Evolutionary conservation across 2,329 filamentous ascomycete species (phyloP).

Genomic region (Trichoderma sp.): DNA sequence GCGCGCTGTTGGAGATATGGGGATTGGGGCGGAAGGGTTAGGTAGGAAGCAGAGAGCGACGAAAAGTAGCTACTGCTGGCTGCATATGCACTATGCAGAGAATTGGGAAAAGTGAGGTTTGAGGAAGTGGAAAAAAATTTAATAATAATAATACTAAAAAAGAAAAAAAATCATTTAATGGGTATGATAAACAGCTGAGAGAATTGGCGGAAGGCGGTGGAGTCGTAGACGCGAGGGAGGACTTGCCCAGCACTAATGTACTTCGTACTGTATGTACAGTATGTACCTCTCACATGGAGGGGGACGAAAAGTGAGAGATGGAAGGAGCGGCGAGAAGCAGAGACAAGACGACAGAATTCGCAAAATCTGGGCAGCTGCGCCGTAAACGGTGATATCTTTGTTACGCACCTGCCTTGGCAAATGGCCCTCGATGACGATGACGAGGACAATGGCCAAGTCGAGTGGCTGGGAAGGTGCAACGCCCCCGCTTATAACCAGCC

Average conservation of each 20-base stretch:
- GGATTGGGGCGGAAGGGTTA: not conserved
- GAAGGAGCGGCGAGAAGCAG: not conserved
- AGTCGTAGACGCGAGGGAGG: not conserved
- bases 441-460: not conserved
- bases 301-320: not conserved
- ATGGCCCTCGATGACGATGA: conserved; percentile 13
- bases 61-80: not conserved
- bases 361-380: not conserved
- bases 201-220: not conserved
- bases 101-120: conserved; percentile 3
- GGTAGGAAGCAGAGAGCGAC: not conserved
- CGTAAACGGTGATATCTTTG: not conserved
- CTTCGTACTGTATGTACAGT: too few relatives aligned
- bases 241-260: not conserved
- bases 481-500: conserved; percentile 9
- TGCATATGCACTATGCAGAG: conserved; percentile 12
- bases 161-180: not conserved
- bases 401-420: conserved; percentile 10
- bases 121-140: not conserved
- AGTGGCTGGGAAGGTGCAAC: conserved; percentile 16
- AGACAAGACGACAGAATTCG: not conserved
- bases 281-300: too few relatives aligned
- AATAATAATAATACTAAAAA: not conserved
- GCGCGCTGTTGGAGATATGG: not conserved
- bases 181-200: not conserved